phyloP scores from a whole-genome alignment of 805 yeast genomes.

The Myxozyma melibiosi region DNA sequence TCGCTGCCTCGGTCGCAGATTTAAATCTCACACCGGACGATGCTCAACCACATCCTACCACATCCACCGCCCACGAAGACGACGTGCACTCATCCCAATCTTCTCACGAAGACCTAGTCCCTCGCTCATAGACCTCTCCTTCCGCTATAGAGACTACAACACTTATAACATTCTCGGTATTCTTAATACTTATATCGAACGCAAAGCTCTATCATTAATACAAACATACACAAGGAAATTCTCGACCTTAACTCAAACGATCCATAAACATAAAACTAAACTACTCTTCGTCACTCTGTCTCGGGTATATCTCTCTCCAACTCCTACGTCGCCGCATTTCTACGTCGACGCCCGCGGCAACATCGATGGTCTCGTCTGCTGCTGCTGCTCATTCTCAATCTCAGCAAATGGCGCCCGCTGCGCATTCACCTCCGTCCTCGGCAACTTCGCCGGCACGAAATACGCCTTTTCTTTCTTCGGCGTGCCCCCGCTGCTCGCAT shows the following conservation, averaged over 20 bases:
- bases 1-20: too few relatives aligned
- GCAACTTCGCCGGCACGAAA: slow-evolving; percentile 16
- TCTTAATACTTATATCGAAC: too few relatives aligned
- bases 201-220: too few relatives aligned
- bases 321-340: background rate
- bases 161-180: too few relatives aligned
- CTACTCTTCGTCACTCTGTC: too few relatives aligned
- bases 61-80: background rate
- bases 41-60: too few relatives aligned
- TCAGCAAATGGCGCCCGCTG: too few relatives aligned
- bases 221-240: too few relatives aligned
- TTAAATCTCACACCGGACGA: too few relatives aligned
- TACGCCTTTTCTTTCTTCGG: slow-evolving; percentile 26
- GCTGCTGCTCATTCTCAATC: slow-evolving; percentile 3
- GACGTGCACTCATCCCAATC: background rate
- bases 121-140: background rate
- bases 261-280: too few relatives aligned
- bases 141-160: background rate
- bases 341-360: slow-evolving; percentile 3
- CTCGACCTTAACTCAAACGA: too few relatives aligned
- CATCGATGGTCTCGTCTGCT: slow-evolving; percentile 5
- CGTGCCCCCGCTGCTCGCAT: slow-evolving; percentile 21
- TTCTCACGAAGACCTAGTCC: slow-evolving; percentile 13
- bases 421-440: slow-evolving; percentile 14
- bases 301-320: too few relatives aligned